A percentile compares a stretch with the other conserved stretches of the same genome.
Evolutionary conservation across 1,139 yeast genomes (phyloP).

Genomic region (Petasospora rhodanensis): DNA sequence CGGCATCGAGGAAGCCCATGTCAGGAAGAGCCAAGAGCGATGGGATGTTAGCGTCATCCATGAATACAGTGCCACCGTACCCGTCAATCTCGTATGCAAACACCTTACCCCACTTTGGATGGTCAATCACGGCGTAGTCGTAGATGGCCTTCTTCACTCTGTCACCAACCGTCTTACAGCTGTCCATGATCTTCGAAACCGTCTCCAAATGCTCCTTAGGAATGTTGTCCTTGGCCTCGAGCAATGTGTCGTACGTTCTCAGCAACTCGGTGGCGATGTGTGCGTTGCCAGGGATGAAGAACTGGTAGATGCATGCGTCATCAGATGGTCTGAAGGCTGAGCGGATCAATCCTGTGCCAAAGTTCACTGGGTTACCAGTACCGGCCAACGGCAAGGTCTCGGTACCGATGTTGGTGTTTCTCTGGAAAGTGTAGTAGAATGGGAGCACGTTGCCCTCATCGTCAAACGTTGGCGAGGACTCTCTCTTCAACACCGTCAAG

Average conservation of each 20-base stretch:
- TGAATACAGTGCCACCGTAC: slow-evolving; percentile 63
- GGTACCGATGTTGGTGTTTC: slow-evolving; percentile 71
- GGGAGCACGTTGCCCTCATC: slow-evolving; percentile 48
- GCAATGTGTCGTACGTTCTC: slow-evolving; percentile 21
- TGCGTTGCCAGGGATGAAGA: slow-evolving; percentile 83
- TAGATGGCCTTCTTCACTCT: slow-evolving; percentile 54
- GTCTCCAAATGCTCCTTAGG: slow-evolving; percentile 5
- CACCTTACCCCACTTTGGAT: slow-evolving; percentile 68
- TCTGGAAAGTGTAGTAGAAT: slow-evolving; percentile 60
- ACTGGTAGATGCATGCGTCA: slow-evolving; percentile 78
- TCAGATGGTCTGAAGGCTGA: slow-evolving; percentile 93
- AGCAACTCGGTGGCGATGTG: slow-evolving; percentile 58
- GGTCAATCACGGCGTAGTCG: slow-evolving; percentile 59
- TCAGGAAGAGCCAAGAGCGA: slow-evolving; percentile 79
- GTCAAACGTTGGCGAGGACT: slow-evolving; percentile 60
- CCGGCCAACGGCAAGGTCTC: slow-evolving; percentile 80
- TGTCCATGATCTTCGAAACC: slow-evolving; percentile 22
- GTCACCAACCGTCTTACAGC: slow-evolving; percentile 36
- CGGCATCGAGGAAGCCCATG: slow-evolving; percentile 53
- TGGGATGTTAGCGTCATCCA: slow-evolving; percentile 93
- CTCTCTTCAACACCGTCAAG: slow-evolving; percentile 52
- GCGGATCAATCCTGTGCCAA: slow-evolving; percentile 64
- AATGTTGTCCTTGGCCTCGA: slow-evolving; percentile 11
- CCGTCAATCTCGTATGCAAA: slow-evolving; percentile 91
- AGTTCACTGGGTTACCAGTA: slow-evolving; percentile 77